Evolutionary conservation across 768 basidiomycete species (phyloP).

Genomic region (Lepiota brunneoincarnata): DNA sequence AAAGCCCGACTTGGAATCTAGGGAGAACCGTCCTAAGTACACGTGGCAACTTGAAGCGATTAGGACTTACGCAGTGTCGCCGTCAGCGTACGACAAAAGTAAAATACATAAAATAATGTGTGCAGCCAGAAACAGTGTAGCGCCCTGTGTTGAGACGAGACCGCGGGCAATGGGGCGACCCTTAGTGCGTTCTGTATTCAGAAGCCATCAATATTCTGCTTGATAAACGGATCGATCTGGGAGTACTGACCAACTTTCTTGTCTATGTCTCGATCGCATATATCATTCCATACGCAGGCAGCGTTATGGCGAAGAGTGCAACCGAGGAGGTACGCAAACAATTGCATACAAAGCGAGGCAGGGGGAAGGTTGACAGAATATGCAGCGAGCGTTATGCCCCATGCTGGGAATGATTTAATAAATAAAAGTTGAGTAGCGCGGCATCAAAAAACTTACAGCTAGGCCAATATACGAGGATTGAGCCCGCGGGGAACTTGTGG

Average conservation of each 20-base stretch:
- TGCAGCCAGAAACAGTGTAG: constrained; percentile 23
- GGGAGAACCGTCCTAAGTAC: neutral
- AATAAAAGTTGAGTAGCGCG: too few species aligned
- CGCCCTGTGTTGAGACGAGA: constrained; percentile 26
- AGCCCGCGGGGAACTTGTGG: too few species aligned
- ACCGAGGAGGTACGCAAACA: too few species aligned
- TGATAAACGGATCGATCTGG: too few species aligned
- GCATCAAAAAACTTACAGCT: too few species aligned
- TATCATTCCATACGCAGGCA: constrained; percentile 25
- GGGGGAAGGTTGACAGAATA: too few species aligned
- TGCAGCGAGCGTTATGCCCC: too few species aligned
- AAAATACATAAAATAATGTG: constrained; percentile 18
- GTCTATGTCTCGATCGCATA: constrained; percentile 28
- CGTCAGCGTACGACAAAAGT: constrained; percentile 14
- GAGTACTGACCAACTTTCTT: constrained; percentile 29
- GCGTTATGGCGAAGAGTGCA: neutral
- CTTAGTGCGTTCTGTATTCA: constrained; percentile 28
- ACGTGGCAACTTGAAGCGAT: neutral
- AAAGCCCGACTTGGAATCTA: constrained; percentile 11
- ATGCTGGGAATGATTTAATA: too few species aligned
- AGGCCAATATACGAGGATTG: too few species aligned
- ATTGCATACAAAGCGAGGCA: too few species aligned
- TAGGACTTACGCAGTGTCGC: neutral
- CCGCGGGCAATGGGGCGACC: constrained; percentile 30
- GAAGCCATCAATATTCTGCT: neutral